Percentiles rank a stretch among this genome's conserved stretches.
phyloP scores from a whole-genome alignment of 257 asterid species.

The Solanum dulcamara region DNA sequence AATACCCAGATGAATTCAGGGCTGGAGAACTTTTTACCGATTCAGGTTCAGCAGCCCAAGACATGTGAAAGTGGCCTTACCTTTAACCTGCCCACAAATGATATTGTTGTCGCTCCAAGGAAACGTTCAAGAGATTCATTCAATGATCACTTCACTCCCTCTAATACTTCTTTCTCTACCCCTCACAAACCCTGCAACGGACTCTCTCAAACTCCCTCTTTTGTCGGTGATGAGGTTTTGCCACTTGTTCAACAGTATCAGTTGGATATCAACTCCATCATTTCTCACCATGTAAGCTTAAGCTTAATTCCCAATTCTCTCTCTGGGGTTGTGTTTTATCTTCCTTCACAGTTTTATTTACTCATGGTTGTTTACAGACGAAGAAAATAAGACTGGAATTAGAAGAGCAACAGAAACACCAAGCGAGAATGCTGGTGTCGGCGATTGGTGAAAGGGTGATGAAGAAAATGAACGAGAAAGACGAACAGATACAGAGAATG shows the following conservation, averaged over 20 bases:
- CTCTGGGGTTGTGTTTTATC: background rate
- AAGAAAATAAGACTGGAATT: slow-evolving; percentile 45
- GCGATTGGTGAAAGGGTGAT: slow-evolving; percentile 42
- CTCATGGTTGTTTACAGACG: slow-evolving; percentile 11
- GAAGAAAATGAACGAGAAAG: slow-evolving; percentile 56
- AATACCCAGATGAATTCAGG: background rate
- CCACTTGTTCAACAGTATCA: slow-evolving; percentile 54
- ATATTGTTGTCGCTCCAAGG: slow-evolving; percentile 13
- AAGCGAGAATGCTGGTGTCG: slow-evolving; percentile 29
- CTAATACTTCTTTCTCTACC: background rate
- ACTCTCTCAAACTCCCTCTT: background rate
- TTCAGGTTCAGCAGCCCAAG: slow-evolving; percentile 28
- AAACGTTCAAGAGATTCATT: slow-evolving; percentile 46
- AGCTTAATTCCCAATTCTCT: background rate
- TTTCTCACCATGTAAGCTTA: slow-evolving; percentile 53
- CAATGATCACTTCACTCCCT: slow-evolving; percentile 5
- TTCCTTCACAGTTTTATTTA: background rate
- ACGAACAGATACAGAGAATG: slow-evolving; percentile 54
- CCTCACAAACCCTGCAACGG: slow-evolving; percentile 11
- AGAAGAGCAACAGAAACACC: slow-evolving; percentile 63
- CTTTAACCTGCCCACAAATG: slow-evolving; percentile 14
- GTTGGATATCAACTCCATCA: slow-evolving; percentile 44
- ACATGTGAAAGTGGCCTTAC: slow-evolving; percentile 58
- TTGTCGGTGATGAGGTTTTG: slow-evolving; percentile 26
- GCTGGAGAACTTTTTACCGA: slow-evolving; percentile 21